Evolutionary conservation across 2,329 filamentous ascomycete species (phyloP).

Genomic region (Aspergillus sp.): DNA sequence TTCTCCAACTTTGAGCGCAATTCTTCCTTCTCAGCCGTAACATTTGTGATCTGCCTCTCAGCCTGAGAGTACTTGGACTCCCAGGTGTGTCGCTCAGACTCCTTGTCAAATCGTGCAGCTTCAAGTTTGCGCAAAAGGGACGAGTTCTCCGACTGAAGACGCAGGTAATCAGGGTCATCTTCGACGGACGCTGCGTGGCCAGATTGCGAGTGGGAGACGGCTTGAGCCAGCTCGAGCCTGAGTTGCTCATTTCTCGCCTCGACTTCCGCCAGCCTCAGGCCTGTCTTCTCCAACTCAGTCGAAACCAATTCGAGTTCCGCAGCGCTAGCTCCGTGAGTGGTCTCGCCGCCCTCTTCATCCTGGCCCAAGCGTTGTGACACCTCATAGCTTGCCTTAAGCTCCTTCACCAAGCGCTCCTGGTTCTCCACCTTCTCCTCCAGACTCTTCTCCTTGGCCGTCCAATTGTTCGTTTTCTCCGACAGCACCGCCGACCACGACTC

Average conservation of each 20-base stretch:
- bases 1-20: conserved; percentile 81
- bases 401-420: conserved; percentile 86
- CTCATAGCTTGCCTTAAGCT: conserved; percentile 96
- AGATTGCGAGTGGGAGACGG: conserved; percentile 69
- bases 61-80: conserved; percentile 75
- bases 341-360: conserved; percentile 65
- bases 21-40: conserved; percentile 78
- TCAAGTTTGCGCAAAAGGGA: conserved; percentile 88
- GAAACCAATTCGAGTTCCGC: conserved; percentile 93
- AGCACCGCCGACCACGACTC: conserved; percentile 85
- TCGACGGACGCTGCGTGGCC: conserved; percentile 68
- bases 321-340: conserved; percentile 69
- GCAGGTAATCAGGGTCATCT: conserved; percentile 85
- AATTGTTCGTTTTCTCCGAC: conserved; percentile 93
- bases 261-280: conserved; percentile 80
- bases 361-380: conserved; percentile 87
- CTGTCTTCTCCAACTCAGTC: conserved; percentile 88
- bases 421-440: conserved; percentile 93
- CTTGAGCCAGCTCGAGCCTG: conserved; percentile 84
- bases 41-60: conserved; percentile 73
- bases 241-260: conserved; percentile 94
- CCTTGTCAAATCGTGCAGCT: conserved; percentile 77
- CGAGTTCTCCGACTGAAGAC: conserved; percentile 89
- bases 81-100: conserved; percentile 73
- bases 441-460: conserved; percentile 88